Evolutionary conservation across 106 monocot species (phyloP), one percentile per base, ranked within the genome.

Genomic region (Gastrodia elata): DNA sequence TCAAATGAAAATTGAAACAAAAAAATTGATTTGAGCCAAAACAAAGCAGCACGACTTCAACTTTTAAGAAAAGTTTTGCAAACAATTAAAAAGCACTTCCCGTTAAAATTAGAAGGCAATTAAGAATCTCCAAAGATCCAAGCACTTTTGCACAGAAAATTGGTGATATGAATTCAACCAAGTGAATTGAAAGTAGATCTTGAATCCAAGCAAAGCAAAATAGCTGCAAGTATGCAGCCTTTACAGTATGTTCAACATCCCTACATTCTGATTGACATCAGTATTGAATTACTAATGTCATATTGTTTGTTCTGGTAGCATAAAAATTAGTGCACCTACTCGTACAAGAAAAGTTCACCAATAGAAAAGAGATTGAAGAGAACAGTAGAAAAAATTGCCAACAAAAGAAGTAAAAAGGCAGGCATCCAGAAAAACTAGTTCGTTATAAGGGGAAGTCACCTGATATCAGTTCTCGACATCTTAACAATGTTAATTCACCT

Each of bases 101-200:
- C 35, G 4, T 40, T 39, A 69, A 69, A 69, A 39, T 1, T 7
- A 69, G 18, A 25, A 40, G 24, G 39, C 15, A 22, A 69, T 10
- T 5, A 40, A 69, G 2, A 22, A 26, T 11, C 25, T 4, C 39
- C 40, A 40, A 20, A 69, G 8, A 69, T 9, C 69, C 39, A 38
- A 8, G 69, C 39, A 69, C n/a, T 69, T 38, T 4, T 24, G 40
- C 67, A 67, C 16, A 67, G 37, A 2, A 61, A 67, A 67, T 67
- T 20, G 0, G 16, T 67, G 37, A 67, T 5, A 4, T 37, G 18
- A 7, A 67, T 16, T 67, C 36, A 5, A 13, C 1, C 37, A 20
- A n/a, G 37, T 3, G 15, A 67, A 67, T 38, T 34, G 67, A 67
- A 67, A 20, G 67, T 8, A 67, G 37, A 36, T 67, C 67, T 20